Conservation (phyloP, 2,329 filamentous ascomycete genomes). For the Cercospora zeae-maydis region DNA sequence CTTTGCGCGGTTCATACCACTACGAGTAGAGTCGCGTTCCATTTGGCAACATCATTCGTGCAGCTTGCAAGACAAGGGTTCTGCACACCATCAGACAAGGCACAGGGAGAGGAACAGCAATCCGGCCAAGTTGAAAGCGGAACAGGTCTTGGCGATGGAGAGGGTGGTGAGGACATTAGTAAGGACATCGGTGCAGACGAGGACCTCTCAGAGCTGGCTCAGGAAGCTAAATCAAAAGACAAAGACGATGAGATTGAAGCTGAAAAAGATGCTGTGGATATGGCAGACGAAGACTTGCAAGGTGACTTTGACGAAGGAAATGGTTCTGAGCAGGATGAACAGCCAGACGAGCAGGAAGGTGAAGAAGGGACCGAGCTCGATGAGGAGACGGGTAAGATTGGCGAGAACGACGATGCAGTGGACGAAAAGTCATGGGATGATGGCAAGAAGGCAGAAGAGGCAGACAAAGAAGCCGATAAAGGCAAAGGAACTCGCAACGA, state of each 20-base stretch:
- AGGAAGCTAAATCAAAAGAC: slow-evolving; percentile 62
- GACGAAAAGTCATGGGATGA: slow-evolving; percentile 99
- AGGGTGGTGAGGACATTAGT: slow-evolving; percentile 95
- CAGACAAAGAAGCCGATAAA: slow-evolving; percentile 71
- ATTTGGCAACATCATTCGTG: slow-evolving; percentile 71
- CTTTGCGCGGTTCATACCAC: slow-evolving; percentile 65
- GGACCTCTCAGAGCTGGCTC: slow-evolving; percentile 84
- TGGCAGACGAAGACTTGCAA: slow-evolving; percentile 88
- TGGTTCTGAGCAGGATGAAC: slow-evolving; percentile 57
- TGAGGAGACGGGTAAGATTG: slow-evolving; percentile 67
- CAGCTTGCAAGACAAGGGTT: slow-evolving; percentile 82
- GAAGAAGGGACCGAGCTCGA: slow-evolving; percentile 62
- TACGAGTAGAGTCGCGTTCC: slow-evolving; percentile 69
- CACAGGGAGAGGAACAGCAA: slow-evolving; percentile 36
- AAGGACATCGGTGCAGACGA: slow-evolving; percentile 95
- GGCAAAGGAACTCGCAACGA: slow-evolving; percentile 48
- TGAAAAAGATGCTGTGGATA: slow-evolving; percentile 82
- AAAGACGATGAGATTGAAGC: slow-evolving; percentile 64
- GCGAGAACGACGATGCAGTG: slow-evolving; percentile 84
- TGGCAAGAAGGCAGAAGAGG: slow-evolving; percentile 70
- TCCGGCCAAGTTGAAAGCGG: slow-evolving; percentile 82
- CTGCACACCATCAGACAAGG: slow-evolving; percentile 82
- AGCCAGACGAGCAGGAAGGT: slow-evolving; percentile 50
- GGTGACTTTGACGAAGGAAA: slow-evolving; percentile 69
- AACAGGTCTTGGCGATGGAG: slow-evolving; percentile 89